Base-by-base conservation (phyloP, 108 stramenopile genomes). In the Cylindrotheca fusiformis region DNA sequence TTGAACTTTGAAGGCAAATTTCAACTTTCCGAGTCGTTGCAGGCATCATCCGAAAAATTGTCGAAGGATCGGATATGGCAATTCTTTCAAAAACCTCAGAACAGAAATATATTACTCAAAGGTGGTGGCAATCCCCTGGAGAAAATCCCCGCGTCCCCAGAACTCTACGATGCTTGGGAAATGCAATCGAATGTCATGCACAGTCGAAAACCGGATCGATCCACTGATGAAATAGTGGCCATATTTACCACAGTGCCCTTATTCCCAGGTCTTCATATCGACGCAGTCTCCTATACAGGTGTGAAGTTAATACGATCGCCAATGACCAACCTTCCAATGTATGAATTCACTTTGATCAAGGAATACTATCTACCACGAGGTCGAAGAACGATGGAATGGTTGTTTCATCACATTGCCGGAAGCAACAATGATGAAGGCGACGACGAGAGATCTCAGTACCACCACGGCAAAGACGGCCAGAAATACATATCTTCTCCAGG, bases 301-400 rank as follows among this genome's bases (percentile, higher is more conserved):
- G 62, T 64, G 24, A 61, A 56, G 26, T 26, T 66, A 4, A 31
- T 74, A 26, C 59, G 30, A 6, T 24, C 47, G 17, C 57, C 71
- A 20, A 5, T 2, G 3, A 72, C 48, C 19, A 26, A 19, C 10
- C 21, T 65, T 1, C 58, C 71, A 23, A 55, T 41, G 22, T 72
- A 65, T 32, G 71, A 72, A 47, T 72, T 72, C 29, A 72, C 71
- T 2, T 33, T 72, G 23, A 41, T 72, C 26, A 45, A 65, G 32
- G 71, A 72, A n/a, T 25, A 28, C 22, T 72, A 72, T 31, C 41
- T 50, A 21, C 48, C 63, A 36, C 23, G 51, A 14, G 71, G 71
- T 12, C 52, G 29, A 36, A 58, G 48, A 23, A 31, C 63, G n/a
- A 44, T 72, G 47, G 48, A 55, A 21, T 72, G 71, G 71, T 21